Conservation (phyloP, 768 basidiomycete genomes). For the Lactarius quietus region DNA sequence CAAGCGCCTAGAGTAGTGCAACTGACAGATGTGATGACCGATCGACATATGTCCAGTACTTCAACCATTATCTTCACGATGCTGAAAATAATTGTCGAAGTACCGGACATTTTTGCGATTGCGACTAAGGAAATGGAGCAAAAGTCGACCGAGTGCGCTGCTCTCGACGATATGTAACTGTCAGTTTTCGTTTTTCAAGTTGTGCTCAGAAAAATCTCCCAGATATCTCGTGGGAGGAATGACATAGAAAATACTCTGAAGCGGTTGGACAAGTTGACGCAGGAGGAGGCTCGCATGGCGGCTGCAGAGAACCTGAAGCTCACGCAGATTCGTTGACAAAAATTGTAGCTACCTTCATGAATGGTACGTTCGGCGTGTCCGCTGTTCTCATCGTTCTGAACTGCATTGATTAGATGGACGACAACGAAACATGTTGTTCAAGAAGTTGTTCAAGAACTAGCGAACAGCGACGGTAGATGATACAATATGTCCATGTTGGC, state of each 20-base stretch:
- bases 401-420: background rate
- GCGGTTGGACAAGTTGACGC: background rate
- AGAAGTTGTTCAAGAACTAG: background rate
- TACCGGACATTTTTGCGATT: background rate
- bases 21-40: background rate
- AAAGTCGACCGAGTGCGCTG: background rate
- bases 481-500: background rate
- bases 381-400: background rate
- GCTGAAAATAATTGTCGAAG: background rate
- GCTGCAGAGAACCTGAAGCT: background rate
- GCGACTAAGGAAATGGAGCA: background rate
- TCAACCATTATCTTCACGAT: too few species aligned
- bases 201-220: background rate
- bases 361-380: background rate
- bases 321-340: too few species aligned
- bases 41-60: too few species aligned
- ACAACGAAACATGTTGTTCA: too few species aligned
- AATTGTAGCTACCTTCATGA: too few species aligned
- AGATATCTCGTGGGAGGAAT: background rate
- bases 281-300: background rate
- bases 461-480: background rate
- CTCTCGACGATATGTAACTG: background rate
- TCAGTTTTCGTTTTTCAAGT: background rate
- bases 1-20: background rate
- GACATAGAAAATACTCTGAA: background rate